Percentiles rank a stretch among this genome's conserved stretches.
Conservation (phyloP, 345 rosid species). For the Populus davidiana region DNA sequence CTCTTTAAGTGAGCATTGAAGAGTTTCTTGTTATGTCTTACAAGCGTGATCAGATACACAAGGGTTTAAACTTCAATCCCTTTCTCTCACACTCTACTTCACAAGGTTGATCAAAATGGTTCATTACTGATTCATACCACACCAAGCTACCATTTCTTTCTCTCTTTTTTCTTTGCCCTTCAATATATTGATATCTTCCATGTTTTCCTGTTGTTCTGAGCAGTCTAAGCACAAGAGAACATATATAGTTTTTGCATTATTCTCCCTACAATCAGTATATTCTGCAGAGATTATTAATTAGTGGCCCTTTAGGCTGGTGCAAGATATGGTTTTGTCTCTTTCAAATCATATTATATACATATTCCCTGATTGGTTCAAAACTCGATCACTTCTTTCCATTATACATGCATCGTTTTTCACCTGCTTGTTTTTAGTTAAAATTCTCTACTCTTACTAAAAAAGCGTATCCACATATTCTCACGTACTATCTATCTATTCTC, state of each 20-base stretch:
- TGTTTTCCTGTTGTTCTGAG: not conserved
- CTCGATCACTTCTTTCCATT: not conserved
- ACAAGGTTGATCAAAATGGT: not conserved
- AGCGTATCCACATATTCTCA: not conserved
- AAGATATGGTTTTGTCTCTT: conserved; percentile 50
- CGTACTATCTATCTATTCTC: not conserved
- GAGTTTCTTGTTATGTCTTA: not conserved
- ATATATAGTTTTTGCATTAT: not conserved
- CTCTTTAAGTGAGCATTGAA: not conserved
- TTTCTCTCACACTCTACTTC: not conserved
- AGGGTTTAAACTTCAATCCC: not conserved
- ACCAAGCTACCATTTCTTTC: not conserved
- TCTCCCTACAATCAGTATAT: not conserved
- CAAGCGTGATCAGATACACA: not conserved
- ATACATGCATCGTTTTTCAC: not conserved
- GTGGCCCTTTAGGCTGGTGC: conserved; percentile 20
- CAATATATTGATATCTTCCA: not conserved
- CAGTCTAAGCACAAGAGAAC: not conserved
- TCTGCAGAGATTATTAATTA: not conserved
- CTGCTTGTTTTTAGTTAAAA: not conserved
- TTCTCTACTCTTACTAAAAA: not conserved
- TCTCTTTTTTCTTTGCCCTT: not conserved
- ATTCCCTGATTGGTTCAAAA: conserved; percentile 9
- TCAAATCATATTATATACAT: not conserved
- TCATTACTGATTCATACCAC: not conserved